Base-by-base conservation (phyloP, 2,329 filamentous ascomycete species). In the Ophiostoma novo-ulmi region DNA sequence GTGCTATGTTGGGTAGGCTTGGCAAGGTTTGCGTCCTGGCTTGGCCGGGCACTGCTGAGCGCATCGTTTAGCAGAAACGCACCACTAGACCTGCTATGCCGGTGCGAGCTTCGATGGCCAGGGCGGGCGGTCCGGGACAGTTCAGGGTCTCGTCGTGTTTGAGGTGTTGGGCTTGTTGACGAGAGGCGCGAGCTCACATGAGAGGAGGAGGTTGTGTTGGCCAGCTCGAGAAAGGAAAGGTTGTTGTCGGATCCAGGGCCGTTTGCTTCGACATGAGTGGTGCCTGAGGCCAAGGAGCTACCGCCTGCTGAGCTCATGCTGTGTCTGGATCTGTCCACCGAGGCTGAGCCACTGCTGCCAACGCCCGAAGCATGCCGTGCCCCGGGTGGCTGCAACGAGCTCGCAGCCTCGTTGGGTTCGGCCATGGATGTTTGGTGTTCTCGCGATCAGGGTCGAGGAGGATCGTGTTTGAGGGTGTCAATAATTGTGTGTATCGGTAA, bases 21-120 rank as follows among this genome's bases (percentile, higher is more conserved):
- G 44, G 36, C 65, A 14, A 61, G 64, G 64, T 10, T 22, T 41
- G 41, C 36, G 11, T 64, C 55, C 22, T 41, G 48, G 8, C 22
- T 10, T 11, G 67, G 13, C 44, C 44, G 31, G 7, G 77, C 77
- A 64, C 77, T 76, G 39, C 76, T 71, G 26, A 83, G 75, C 2
- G 80, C 76, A 73, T 85, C 83, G 39, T 82, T 78, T 17, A 87
- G 79, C 69, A 87, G 79, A 74, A 87, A 87, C 8, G 82, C 83
- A 66, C 84, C 83, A 73, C 79, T 81, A 6, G 83, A 79, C 20
- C 83, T 80, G 39, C 80, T 78, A 36, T 71, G 70, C 13, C 70
- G 69, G 58, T 72, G 71, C 14, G 68, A 31, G 11, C 68, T 61
- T 17, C 68, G 70, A 55, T 70, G 70, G 65, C 39, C 38, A 3